phyloP scores from a whole-genome alignment of 2,329 filamentous ascomycete species.

The Penicillium occitanis region DNA sequence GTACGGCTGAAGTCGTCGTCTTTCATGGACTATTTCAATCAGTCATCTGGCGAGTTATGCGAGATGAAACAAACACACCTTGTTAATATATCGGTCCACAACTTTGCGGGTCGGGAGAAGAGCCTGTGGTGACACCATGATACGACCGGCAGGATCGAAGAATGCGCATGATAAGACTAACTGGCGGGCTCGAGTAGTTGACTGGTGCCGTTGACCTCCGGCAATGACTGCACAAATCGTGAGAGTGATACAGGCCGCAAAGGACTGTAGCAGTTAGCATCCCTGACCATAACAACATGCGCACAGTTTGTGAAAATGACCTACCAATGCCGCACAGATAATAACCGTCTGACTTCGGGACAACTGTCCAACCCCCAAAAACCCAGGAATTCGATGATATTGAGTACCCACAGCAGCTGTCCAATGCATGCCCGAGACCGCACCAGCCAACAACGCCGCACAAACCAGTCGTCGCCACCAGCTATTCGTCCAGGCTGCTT shows the following conservation, averaged over 20 bases:
- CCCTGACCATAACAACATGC: too few relatives aligned
- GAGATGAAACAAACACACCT: constrained; percentile 42
- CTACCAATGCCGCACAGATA: constrained; percentile 69
- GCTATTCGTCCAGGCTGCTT: constrained; percentile 71
- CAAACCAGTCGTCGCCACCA: constrained; percentile 73
- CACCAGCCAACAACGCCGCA: constrained; percentile 66
- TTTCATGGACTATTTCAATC: constrained; percentile 52
- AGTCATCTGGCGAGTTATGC: constrained; percentile 4
- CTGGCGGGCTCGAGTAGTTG: constrained; percentile 61
- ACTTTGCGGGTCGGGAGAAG: constrained; percentile 61
- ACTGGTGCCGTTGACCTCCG: constrained; percentile 54
- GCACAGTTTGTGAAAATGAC: too few relatives aligned
- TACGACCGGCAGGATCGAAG: constrained; percentile 45
- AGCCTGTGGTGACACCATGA: constrained; percentile 50
- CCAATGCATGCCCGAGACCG: constrained; percentile 87
- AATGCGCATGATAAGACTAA: constrained; percentile 51
- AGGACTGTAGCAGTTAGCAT: constrained; percentile 48
- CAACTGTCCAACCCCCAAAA: constrained; percentile 40
- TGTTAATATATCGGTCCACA: constrained; percentile 72
- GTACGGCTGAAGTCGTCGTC: constrained; percentile 73
- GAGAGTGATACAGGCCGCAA: constrained; percentile 62
- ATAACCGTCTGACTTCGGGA: constrained; percentile 68
- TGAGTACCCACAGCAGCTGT: constrained; percentile 69
- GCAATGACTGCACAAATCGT: constrained; percentile 57
- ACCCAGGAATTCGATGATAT: constrained; percentile 60